Conservation (phyloP, 345 rosid species). For the Linum tenue region DNA sequence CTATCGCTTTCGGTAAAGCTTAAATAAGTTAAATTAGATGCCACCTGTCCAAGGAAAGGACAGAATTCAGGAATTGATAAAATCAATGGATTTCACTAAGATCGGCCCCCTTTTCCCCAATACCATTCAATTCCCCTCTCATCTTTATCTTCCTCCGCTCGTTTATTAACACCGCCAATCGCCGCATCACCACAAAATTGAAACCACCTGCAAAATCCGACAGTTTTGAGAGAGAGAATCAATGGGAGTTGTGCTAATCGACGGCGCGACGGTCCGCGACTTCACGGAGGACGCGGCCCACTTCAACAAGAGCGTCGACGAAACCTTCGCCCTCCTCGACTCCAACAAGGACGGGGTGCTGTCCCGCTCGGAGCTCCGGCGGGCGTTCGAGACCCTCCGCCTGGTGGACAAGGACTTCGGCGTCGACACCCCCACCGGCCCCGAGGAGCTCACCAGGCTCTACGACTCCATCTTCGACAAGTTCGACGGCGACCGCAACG, state of each 20-base stretch:
- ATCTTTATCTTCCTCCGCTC: no score
- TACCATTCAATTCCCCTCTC: no score
- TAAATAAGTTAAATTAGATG: no score
- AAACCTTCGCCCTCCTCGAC: slow-evolving; percentile 37
- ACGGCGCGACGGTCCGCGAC: slow-evolving; percentile 55
- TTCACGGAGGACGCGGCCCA: slow-evolving; percentile 45
- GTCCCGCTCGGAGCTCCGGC: slow-evolving; percentile 52
- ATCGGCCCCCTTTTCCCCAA: no score
- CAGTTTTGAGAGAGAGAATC: background rate
- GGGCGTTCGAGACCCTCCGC: slow-evolving; percentile 54
- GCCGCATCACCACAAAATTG: no score
- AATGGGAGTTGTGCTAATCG: slow-evolving; percentile 63
- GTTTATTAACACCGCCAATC: no score
- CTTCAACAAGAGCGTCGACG: slow-evolving; percentile 43
- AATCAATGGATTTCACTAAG: no score
- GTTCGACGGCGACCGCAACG: slow-evolving; percentile 50
- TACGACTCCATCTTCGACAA: slow-evolving; percentile 63
- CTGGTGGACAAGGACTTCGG: slow-evolving; percentile 61
- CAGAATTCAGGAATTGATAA: no score
- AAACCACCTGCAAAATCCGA: no score
- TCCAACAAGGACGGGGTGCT: slow-evolving; percentile 58
- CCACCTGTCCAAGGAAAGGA: no score
- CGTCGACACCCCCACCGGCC: slow-evolving; percentile 40
- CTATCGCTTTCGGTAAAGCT: no score
- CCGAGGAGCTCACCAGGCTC: slow-evolving; percentile 42